Evolutionary conservation across 176 grass and related monocot genomes (phyloP), one percentile per base, ranked within the genome.

Genomic region (Pharus latifolius): DNA sequence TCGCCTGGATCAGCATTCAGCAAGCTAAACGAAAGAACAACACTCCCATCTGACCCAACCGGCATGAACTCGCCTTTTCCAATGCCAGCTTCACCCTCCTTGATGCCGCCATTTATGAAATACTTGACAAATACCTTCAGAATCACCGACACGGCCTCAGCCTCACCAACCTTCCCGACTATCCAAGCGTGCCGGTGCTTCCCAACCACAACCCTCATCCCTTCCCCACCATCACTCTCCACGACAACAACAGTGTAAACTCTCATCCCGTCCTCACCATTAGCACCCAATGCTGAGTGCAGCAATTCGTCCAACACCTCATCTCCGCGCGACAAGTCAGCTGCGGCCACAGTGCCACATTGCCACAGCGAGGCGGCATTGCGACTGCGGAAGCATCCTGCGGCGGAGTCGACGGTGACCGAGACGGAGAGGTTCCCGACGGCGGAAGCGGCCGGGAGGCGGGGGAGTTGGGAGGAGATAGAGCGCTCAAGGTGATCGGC

Each of bases 131-230:
- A 92, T 67, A 98, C 34, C 67, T 73, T 85, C 40, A 80, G 41
- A 23, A 85, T 78, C 40, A 63, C 48, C 4, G 83, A 80, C 30
- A 73, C 47, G 1, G 73, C 56, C 62, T 82, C 80, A 37, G 29
- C 22, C 20, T 70, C 84, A 1, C 77, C 57, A n/a, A 85, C 63
- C 60, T 86, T 87, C 45, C 90, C 74, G 0, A 81, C 68, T 24
- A 95, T 42, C 90, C 96, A 99, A 55, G 96, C 90, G 38, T 95
- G 96, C 19, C 82, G 87, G 45, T 99, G 79, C 73, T 99, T 99
- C 44, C 96, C 90, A 15, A 99, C 33, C 1, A 91, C 73, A 66
- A 84, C 50, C 49, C 49, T 81, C 13, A 46, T 70, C 29, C 34
- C 40, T 20, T 65, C 30, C 26, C 18, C 79, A 23, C 80, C 82